Conservation (phyloP, 306 rosid species). For the Casuarina cunninghamiana region DNA sequence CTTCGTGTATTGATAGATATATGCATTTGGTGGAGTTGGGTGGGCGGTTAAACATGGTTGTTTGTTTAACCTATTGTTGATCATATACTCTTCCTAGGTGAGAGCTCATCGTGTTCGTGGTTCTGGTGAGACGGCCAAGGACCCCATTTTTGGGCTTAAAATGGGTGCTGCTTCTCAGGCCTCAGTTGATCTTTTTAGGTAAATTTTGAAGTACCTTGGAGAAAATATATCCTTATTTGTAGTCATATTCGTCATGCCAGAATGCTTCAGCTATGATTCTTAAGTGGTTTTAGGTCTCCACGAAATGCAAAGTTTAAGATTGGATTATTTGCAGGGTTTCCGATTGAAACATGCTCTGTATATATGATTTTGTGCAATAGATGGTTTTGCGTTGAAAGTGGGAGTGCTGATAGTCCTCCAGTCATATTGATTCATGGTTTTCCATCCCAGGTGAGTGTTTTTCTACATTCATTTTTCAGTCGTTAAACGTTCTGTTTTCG, state of each 20-base stretch:
- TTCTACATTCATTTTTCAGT: conserved; percentile 2
- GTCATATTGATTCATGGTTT: conserved; percentile 86
- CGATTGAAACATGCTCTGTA: conserved; percentile 46
- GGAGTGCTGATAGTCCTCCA: conserved; percentile 71
- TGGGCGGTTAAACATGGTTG: too few relatives aligned
- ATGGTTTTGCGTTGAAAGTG: conserved; percentile 91
- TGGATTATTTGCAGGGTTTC: conserved; percentile 47
- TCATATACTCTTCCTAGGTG: conserved; percentile 38
- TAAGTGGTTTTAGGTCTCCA: conserved; percentile 15
- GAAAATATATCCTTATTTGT: neutral
- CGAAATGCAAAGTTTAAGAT: conserved; percentile 34
- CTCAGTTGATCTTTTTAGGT: conserved; percentile 66
- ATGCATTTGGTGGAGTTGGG: neutral
- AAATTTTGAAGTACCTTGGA: conserved; percentile 8
- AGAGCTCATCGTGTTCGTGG: conserved; percentile 61
- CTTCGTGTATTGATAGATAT: neutral
- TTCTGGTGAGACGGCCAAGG: conserved; percentile 78
- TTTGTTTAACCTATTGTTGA: neutral
- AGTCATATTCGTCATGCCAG: conserved; percentile 3
- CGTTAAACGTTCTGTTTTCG: neutral
- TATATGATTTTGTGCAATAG: conserved; percentile 67
- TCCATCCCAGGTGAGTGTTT: conserved; percentile 77
- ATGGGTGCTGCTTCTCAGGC: conserved; percentile 80
- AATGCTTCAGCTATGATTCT: conserved; percentile 1
- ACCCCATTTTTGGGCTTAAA: conserved; percentile 80